These are phyloP conservation scores for Exutisphaerella laricina DNA, from an alignment of 2,329 filamentous ascomycete species.

Conservation along the genomic window DNA sequence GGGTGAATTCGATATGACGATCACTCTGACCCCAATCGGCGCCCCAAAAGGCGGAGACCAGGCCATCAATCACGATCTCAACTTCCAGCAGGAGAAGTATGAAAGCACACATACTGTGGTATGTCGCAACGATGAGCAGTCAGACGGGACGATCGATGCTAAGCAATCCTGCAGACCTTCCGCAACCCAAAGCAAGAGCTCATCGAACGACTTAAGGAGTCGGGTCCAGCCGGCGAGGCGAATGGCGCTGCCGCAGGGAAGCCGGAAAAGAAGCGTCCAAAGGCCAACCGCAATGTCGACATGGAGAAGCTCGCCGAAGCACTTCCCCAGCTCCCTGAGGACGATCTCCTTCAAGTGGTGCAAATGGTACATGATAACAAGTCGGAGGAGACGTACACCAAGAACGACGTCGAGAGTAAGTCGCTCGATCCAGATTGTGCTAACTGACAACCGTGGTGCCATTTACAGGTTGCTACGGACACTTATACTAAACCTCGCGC, in stretches of 20 bases:
- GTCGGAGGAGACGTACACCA: slow-evolving; percentile 86
- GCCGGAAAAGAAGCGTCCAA: slow-evolving; percentile 69
- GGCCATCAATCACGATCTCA: slow-evolving; percentile 78
- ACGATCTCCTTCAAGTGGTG: slow-evolving; percentile 89
- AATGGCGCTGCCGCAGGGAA: slow-evolving; percentile 52
- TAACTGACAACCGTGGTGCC: too few relatives aligned
- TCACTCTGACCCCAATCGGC: slow-evolving; percentile 67
- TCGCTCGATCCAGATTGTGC: slow-evolving; percentile 3
- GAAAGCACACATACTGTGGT: slow-evolving; percentile 73
- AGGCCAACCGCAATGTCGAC: slow-evolving; percentile 56
- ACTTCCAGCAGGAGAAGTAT: slow-evolving; percentile 77
- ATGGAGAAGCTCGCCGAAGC: slow-evolving; percentile 97
- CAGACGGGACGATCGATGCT: background rate
- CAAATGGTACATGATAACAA: slow-evolving; percentile 99
- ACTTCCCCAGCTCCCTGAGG: slow-evolving; percentile 81
- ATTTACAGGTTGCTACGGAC: too few relatives aligned
- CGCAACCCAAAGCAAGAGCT: slow-evolving; percentile 90
- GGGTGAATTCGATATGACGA: slow-evolving; percentile 96
- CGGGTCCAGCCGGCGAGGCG: slow-evolving; percentile 60
- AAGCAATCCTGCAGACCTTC: slow-evolving; percentile 54
- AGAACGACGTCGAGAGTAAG: slow-evolving; percentile 89
- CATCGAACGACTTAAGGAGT: slow-evolving; percentile 71
- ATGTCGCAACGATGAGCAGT: slow-evolving; percentile 30
- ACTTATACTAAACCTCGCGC: too few relatives aligned
- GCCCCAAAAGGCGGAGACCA: slow-evolving; percentile 76